Conservation (phyloP, 83 land plant species). For the Thuja plicata region DNA sequence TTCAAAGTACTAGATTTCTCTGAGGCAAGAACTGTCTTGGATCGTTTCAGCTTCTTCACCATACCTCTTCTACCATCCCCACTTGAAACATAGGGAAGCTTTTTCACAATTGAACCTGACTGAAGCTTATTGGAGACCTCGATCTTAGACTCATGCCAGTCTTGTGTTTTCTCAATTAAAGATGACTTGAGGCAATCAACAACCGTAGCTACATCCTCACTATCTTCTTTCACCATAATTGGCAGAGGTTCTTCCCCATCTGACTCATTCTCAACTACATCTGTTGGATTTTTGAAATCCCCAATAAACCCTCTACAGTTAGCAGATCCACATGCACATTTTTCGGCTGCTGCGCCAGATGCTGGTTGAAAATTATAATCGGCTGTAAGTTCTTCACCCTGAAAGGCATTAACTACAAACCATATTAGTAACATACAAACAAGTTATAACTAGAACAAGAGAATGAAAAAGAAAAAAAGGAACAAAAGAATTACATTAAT, state of each 20-base stretch:
- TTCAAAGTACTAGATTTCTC: conserved; percentile 7
- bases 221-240: conserved; percentile 46
- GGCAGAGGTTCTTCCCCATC: conserved; percentile 69
- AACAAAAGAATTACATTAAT: background rate
- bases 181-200: conserved; percentile 9
- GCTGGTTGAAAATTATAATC: conserved; percentile 91
- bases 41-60: conserved; percentile 9
- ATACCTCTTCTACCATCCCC: background rate
- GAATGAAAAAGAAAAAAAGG: background rate
- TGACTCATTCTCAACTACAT: conserved; percentile 69
- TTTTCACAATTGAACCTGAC: background rate
- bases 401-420: conserved; percentile 17
- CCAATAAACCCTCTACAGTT: conserved; percentile 90
- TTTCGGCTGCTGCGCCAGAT: conserved; percentile 94
- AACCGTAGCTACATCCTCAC: conserved; percentile 15
- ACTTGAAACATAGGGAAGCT: background rate
- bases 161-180: conserved; percentile 3
- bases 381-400: conserved; percentile 95
- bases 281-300: conserved; percentile 52
- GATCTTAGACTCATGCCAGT: background rate
- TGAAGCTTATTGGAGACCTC: conserved; percentile 1
- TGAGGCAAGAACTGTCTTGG: background rate
- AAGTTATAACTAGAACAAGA: background rate
- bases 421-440: background rate
- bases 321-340: conserved; percentile 85